phyloP scores from a whole-genome alignment of 768 basidiomycete genomes.

The Agrocybe praecox region DNA sequence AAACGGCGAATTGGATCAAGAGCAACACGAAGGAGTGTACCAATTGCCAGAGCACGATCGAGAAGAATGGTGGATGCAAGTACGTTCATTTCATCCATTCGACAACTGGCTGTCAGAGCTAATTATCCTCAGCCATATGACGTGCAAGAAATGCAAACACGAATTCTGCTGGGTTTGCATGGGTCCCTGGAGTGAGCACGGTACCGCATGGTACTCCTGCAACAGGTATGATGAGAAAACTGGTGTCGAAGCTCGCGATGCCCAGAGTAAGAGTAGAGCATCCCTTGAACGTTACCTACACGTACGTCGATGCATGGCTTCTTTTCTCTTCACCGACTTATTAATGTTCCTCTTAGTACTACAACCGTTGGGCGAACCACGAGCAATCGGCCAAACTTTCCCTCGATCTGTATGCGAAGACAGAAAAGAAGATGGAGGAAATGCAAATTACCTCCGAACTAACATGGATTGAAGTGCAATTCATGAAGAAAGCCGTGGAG shows the following conservation, averaged over 20 bases:
- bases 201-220: conserved; percentile 97
- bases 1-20: conserved; percentile 99
- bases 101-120: conserved; percentile 6
- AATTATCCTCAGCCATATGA: conserved; percentile 82
- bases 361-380: conserved; percentile 99
- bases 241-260: conserved; percentile 86
- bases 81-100: conserved; percentile 44
- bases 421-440: conserved; percentile 99
- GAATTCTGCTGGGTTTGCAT: conserved; percentile 99
- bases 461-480: conserved; percentile 99
- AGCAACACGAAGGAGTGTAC: conserved; percentile 99
- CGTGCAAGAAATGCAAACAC: conserved; percentile 98
- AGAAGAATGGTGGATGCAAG: conserved; percentile 99
- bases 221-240: conserved; percentile 95
- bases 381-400: conserved; percentile 99
- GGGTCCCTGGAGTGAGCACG: conserved; percentile 98
- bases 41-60: conserved; percentile 96
- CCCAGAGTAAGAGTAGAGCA: conserved; percentile 87
- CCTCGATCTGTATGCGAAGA: conserved; percentile 87
- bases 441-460: conserved; percentile 92
- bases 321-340: background rate
- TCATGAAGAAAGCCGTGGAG: conserved; percentile 98
- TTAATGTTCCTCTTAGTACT: conserved; percentile 64
- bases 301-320: conserved; percentile 47
- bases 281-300: conserved; percentile 96